These are phyloP conservation scores for Trametes gibbosa DNA, from an alignment of 768 basidiomycete genomes.

Conservation along the genomic window DNA sequence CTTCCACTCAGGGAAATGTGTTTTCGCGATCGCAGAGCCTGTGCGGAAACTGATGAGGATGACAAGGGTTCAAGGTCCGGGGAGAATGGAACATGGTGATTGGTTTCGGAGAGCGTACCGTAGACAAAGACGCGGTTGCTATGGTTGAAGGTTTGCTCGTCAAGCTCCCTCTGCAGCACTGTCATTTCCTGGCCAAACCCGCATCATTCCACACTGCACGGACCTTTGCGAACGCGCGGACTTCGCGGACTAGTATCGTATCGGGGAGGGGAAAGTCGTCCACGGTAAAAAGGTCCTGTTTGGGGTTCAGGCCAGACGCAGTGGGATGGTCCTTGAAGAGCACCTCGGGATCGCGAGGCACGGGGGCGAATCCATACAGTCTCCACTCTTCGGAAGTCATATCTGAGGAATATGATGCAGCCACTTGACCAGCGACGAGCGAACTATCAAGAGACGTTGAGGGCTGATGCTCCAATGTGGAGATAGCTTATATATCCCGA, in stretches of 20 bases:
- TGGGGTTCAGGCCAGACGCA: slow-evolving; percentile 39
- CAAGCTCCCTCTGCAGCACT: slow-evolving; percentile 38
- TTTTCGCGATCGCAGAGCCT: slow-evolving; percentile 48
- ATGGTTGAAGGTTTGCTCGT: slow-evolving; percentile 47
- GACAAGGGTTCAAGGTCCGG: neutral
- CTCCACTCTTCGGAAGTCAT: slow-evolving; percentile 18
- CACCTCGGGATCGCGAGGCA: slow-evolving; percentile 46
- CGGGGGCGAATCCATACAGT: slow-evolving; percentile 48
- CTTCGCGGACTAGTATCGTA: slow-evolving; percentile 37
- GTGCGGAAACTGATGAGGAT: neutral
- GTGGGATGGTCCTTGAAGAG: slow-evolving; percentile 47
- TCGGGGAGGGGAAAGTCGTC: slow-evolving; percentile 44
- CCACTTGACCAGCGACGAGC: no score
- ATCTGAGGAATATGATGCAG: no score
- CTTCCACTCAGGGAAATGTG: slow-evolving; percentile 47
- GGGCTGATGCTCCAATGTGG: no score
- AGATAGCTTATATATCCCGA: neutral
- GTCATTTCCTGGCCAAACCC: neutral
- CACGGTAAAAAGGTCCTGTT: slow-evolving; percentile 40
- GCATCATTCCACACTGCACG: neutral
- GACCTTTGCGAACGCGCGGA: slow-evolving; percentile 40
- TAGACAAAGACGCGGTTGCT: slow-evolving; percentile 50
- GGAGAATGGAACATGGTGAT: no score
- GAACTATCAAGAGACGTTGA: no score
- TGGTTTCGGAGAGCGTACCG: slow-evolving; percentile 30